These are phyloP conservation scores for Phlyctochytrium bullatum DNA, from an alignment of 192 early-diverging fungal species.

Conservation along the genomic window DNA sequence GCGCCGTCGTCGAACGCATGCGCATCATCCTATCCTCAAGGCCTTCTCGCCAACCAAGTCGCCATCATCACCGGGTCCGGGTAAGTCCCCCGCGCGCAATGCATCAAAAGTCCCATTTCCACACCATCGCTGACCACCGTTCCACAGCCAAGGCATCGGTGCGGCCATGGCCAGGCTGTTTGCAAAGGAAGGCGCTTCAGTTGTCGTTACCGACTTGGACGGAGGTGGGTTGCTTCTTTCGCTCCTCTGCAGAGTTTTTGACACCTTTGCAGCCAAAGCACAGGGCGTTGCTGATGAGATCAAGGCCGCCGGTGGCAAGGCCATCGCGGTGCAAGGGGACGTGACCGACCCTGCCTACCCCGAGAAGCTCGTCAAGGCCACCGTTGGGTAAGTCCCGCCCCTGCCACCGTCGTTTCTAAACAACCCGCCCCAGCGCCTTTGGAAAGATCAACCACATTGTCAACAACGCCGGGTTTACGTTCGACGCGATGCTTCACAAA, in stretches of 20 bases:
- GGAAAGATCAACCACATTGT: slow-evolving; percentile 34
- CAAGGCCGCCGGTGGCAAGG: slow-evolving; percentile 21
- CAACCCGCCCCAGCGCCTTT: slow-evolving; percentile 22
- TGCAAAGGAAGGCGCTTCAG: slow-evolving; percentile 17
- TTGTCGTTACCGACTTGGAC: slow-evolving; percentile 8
- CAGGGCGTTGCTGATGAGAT: slow-evolving; percentile 20
- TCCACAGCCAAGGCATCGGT: slow-evolving; percentile 14
- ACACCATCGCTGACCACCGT: neutral
- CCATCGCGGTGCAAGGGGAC: slow-evolving; percentile 47
- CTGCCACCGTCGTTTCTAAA: neutral
- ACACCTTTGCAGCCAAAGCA: slow-evolving; percentile 36
- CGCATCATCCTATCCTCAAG: slow-evolving; percentile 10
- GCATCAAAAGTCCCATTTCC: neutral
- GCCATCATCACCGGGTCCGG: slow-evolving; percentile 66
- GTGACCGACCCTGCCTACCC: slow-evolving; percentile 56
- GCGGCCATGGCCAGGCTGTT: slow-evolving; percentile 18
- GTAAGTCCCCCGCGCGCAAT: slow-evolving; percentile 27
- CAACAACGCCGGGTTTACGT: slow-evolving; percentile 30
- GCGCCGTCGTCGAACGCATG: neutral
- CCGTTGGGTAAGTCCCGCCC: slow-evolving; percentile 40
- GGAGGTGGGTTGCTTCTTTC: neutral
- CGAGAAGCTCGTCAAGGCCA: slow-evolving; percentile 50
- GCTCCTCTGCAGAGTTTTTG: neutral
- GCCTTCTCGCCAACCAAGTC: slow-evolving; percentile 56
- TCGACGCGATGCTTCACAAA: slow-evolving; percentile 28